Base-by-base conservation (phyloP, 495 filamentous ascomycete genomes). In the Hypoxylon lienhwacheense region DNA sequence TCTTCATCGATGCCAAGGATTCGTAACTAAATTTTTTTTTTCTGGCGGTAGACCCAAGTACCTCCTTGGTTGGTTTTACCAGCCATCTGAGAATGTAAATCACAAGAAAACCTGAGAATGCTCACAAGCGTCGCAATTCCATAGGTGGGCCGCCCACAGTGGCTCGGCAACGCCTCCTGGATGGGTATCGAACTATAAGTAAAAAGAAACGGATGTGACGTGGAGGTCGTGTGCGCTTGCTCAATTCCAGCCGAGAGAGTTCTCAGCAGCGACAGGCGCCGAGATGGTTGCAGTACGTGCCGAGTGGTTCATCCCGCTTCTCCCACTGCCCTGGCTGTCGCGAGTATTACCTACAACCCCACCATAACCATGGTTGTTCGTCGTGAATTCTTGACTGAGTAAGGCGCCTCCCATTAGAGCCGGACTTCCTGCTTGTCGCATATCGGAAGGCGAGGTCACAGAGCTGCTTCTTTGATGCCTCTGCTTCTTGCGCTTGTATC, bases 221-320 rank as follows among this genome's bases (percentile, higher is more conserved):
- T 59, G 65, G 54, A 53, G 50, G 44, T 56, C 59, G 52, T 67
- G 45, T 60, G 47, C 46, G 41, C 57, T 55, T 20, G 45, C 73
- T 81, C 81, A 98, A 76, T 96, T 97, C 93, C 93, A 98, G 56
- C 93, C 93, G 55, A 98, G 82, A 43, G 90, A 96, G 76, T 98
- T 98, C 78, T 96, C 93, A 32, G 91, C 89, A 78, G 92, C 95
- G 51, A 98, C 88, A 3, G 93, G 93, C 41, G 82, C 84, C 32
- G 85, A 88, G 59, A 90, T 90, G 66, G 81, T 79, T 55, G 80
- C 72, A 40, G 83, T 84, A 59, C 86, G 76, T 40, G 86, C 86
- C 67, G 87, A 89, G 77, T 82, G 82, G 69, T 85, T 85, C 68
- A 84, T 85, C 16, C 80, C 81, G 63, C 84, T 88, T 55, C 86